A percentile compares a stretch with the other conserved stretches of the same genome.
Evolutionary conservation across 495 filamentous ascomycete genomes (phyloP).

Genomic region (Neurospora sp.): DNA sequence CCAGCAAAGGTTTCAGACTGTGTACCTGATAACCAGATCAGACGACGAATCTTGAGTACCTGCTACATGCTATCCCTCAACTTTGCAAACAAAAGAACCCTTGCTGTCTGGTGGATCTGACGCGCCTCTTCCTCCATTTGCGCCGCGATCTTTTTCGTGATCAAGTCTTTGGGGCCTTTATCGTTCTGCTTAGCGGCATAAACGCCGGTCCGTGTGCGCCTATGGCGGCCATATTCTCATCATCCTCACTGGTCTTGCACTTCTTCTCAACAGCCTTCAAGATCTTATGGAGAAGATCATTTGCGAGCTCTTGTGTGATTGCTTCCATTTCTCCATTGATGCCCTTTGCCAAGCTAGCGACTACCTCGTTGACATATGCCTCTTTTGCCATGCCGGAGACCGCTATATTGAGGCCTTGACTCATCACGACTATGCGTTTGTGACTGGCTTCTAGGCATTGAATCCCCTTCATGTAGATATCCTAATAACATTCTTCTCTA

Average conservation of each 20-base stretch:
- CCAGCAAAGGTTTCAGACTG: not conserved
- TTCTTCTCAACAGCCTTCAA: too few relatives aligned
- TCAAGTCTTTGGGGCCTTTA: too few relatives aligned
- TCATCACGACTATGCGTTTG: not conserved
- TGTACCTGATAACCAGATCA: not conserved
- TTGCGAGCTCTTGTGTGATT: not conserved
- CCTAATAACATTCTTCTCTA: not conserved
- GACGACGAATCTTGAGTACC: not conserved
- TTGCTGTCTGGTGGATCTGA: not conserved
- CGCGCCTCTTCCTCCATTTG: too few relatives aligned
- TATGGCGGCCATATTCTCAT: too few relatives aligned
- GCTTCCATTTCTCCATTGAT: not conserved
- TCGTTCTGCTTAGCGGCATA: too few relatives aligned
- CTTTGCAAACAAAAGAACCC: not conserved
- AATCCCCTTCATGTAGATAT: not conserved
- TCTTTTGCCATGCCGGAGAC: not conserved
- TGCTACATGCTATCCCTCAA: not conserved
- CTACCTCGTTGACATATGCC: not conserved
- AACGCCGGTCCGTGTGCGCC: too few relatives aligned
- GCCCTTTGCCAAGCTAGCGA: not conserved
- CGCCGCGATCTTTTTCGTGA: too few relatives aligned
- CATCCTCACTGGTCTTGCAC: too few relatives aligned
- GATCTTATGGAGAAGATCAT: not conserved
- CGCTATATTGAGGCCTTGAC: not conserved
- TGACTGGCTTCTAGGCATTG: not conserved